Conservation (phyloP, 768 basidiomycete species). For the Tephrocybe sp. region DNA sequence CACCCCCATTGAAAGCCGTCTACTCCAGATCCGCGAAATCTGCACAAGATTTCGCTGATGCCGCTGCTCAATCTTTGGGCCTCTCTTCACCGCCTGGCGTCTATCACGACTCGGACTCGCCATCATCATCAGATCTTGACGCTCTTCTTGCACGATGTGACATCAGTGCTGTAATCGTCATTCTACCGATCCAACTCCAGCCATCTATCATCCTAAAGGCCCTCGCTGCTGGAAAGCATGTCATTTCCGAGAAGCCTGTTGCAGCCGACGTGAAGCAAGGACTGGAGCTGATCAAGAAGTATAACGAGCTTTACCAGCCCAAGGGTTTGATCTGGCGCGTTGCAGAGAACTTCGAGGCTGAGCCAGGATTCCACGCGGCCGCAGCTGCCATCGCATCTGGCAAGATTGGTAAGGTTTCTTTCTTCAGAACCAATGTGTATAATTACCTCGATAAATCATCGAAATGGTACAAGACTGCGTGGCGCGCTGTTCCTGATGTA, state of each 20-base stretch:
- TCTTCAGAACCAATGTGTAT: constrained; percentile 59
- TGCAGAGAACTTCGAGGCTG: constrained; percentile 76
- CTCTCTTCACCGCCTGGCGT: constrained; percentile 42
- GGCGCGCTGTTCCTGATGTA: constrained; percentile 82
- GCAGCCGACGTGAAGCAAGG: constrained; percentile 69
- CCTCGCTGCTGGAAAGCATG: constrained; percentile 79
- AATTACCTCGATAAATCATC: constrained; percentile 58
- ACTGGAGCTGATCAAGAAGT: constrained; percentile 61
- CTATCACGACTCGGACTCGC: constrained; percentile 53
- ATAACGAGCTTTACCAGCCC: constrained; percentile 61
- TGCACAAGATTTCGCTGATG: constrained; percentile 50
- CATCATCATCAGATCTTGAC: constrained; percentile 44
- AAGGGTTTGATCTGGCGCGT: constrained; percentile 78
- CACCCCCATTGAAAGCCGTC: constrained; percentile 57
- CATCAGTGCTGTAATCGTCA: constrained; percentile 71
- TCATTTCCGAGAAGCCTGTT: constrained; percentile 87
- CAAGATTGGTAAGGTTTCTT: constrained; percentile 70
- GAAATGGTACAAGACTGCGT: constrained; percentile 81
- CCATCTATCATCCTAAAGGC: constrained; percentile 65
- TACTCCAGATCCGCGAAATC: constrained; percentile 78
- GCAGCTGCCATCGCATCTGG: constrained; percentile 51
- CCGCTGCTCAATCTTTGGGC: constrained; percentile 41
- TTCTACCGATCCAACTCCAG: constrained; percentile 75
- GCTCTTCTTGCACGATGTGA: constrained; percentile 67
- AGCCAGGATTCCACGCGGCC: constrained; percentile 54